phyloP scores from a whole-genome alignment of 306 rosid species.

The Neltuma alba region DNA sequence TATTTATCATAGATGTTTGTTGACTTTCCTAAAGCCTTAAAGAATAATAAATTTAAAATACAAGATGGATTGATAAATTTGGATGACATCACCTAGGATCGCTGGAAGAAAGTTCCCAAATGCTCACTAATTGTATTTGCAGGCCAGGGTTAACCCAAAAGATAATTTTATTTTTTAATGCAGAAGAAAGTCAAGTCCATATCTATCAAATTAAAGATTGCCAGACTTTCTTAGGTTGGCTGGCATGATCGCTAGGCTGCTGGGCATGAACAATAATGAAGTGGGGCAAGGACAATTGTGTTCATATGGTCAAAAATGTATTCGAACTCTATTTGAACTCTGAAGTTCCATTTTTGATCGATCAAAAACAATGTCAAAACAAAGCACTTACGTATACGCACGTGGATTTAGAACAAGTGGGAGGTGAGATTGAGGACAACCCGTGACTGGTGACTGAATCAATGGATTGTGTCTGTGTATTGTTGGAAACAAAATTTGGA shows the following conservation, averaged over 20 bases:
- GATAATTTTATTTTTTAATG: not conserved
- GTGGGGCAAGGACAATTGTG: not conserved
- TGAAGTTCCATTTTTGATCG: not conserved
- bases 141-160: too few relatives aligned
- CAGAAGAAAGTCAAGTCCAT: not conserved
- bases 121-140: too few relatives aligned
- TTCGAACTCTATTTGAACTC: not conserved
- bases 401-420: not conserved
- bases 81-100: too few relatives aligned
- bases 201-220: not conserved
- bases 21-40: too few relatives aligned
- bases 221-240: not conserved
- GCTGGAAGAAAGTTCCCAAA: too few relatives aligned
- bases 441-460: not conserved
- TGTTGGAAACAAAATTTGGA: not conserved
- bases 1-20: too few relatives aligned
- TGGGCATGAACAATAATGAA: not conserved
- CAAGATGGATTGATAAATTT: too few relatives aligned
- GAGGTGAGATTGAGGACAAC: not conserved
- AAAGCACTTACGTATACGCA: not conserved
- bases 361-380: not conserved
- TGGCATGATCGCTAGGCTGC: not conserved
- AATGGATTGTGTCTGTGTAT: accelerated
- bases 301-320: not conserved
- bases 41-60: too few relatives aligned